Base-by-base conservation (phyloP, 148 eudicot species). In the Chenopodium suecicum region DNA sequence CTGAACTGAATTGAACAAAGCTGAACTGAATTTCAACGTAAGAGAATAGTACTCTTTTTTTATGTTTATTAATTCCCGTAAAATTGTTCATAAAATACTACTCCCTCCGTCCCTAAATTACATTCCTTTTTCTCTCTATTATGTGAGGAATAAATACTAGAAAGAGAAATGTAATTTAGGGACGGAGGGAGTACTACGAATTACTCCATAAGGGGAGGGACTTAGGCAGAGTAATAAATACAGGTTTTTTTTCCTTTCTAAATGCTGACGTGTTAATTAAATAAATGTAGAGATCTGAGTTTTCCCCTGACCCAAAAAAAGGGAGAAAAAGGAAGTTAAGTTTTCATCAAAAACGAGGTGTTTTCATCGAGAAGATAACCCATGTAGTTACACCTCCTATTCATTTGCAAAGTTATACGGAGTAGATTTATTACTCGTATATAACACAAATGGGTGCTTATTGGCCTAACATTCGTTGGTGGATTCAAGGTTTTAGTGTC, bases 381-480 rank as follows among this genome's bases (percentile, higher is more conserved):
- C 62, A 0, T 52, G 46, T 41, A 41, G 4, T 58, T 58, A 19
- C 19, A 29, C 68, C 74, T 23, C 27, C 23, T 44, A 46, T 5
- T 69, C 4, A 0, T 69, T 2, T 8, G 13, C 25, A 3, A 3
- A 13, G 14, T 10, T 29, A 47, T 3, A 31, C 32, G 32, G 2
- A 31, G 32, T 31, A n/a, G 19, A 77, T 16, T 60, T 14, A 78
- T 66, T 20, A 67, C 27, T 9, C 47, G 47, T 31, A 68, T 20
- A 2, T 12, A 14, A 67, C 60, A 11, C 50, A 77, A 77, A 67
- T 37, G 50, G 8, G 71, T 48, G 54, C 22, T 68, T 12, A 48
- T 65, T 48, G 64, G 79, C 79, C 83, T 76, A 75, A 81, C 83
- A 81, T 81, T 81, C 83, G 83, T 81, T 81, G 64, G 67, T 50